phyloP scores from a whole-genome alignment of 225 moss, liverwort and hornwort genomes.

The Takakia lepidozioides region DNA sequence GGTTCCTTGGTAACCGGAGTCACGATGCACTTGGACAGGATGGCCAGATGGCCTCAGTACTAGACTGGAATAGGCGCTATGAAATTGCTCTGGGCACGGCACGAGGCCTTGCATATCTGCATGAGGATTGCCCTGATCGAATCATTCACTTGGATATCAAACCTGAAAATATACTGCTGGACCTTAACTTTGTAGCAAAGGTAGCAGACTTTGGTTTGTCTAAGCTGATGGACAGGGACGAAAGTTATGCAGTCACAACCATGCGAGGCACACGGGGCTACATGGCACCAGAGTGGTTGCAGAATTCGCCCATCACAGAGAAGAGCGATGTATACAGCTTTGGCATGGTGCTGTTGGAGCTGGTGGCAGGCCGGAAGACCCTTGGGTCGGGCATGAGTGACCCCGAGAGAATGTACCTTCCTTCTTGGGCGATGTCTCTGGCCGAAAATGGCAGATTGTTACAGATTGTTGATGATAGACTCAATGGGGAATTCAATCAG shows the following conservation, averaged over 20 bases:
- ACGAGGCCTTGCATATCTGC: slow-evolving; percentile 52
- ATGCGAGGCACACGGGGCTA: slow-evolving; percentile 60
- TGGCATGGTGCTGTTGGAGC: slow-evolving; percentile 59
- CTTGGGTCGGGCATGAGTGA: slow-evolving; percentile 16
- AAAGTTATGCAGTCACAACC: slow-evolving; percentile 38
- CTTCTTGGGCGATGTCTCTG: slow-evolving; percentile 32
- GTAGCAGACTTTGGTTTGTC: slow-evolving; percentile 56
- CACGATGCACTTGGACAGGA: too few relatives aligned
- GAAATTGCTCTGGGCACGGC: slow-evolving; percentile 47
- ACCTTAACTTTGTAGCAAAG: slow-evolving; percentile 38
- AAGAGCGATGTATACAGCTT: slow-evolving; percentile 73
- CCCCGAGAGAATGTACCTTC: slow-evolving; percentile 18
- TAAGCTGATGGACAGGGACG: slow-evolving; percentile 53
- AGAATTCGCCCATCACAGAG: slow-evolving; percentile 37
- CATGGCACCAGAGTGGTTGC: slow-evolving; percentile 65
- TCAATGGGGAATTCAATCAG: too few relatives aligned
- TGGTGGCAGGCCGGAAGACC: slow-evolving; percentile 25
- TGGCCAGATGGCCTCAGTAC: slow-evolving; percentile 16
- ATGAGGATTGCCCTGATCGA: slow-evolving; percentile 44
- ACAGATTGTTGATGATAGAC: too few relatives aligned
- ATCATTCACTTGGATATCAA: slow-evolving; percentile 66
- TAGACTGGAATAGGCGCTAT: slow-evolving; percentile 28
- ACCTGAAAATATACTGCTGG: slow-evolving; percentile 58
- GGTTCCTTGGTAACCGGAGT: slow-evolving; percentile 35
- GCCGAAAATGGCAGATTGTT: too few relatives aligned